Conservation (phyloP, 2,329 filamentous ascomycete genomes). For the Aspergillus uvarum region DNA sequence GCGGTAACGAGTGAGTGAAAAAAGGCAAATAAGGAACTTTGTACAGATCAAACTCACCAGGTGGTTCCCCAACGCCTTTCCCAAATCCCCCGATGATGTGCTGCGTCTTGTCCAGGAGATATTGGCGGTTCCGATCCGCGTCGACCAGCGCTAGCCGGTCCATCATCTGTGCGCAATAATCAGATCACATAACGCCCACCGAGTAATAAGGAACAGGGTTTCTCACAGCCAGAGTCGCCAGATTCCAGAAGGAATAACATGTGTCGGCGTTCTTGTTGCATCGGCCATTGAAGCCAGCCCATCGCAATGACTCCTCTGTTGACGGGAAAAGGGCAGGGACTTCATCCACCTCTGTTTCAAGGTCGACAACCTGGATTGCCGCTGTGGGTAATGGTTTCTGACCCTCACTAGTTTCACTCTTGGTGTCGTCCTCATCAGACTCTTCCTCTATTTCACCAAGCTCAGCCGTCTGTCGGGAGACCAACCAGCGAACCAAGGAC, state of each 20-base stretch:
- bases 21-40: background rate
- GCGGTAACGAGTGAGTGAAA: slow-evolving; percentile 12
- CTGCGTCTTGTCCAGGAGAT: slow-evolving; percentile 81
- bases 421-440: slow-evolving; percentile 44
- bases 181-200: slow-evolving; percentile 12
- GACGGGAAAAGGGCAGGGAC: slow-evolving; percentile 28
- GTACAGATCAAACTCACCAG: slow-evolving; percentile 51
- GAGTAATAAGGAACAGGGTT: background rate
- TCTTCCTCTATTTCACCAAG: slow-evolving; percentile 46
- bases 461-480: slow-evolving; percentile 64
- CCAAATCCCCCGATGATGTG: slow-evolving; percentile 80
- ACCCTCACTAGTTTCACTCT: slow-evolving; percentile 15
- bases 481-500: slow-evolving; percentile 56
- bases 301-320: slow-evolving; percentile 40
- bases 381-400: background rate
- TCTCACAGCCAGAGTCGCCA: slow-evolving; percentile 58
- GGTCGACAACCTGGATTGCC: slow-evolving; percentile 12
- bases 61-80: slow-evolving; percentile 67
- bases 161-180: slow-evolving; percentile 54
- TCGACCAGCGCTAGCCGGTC: slow-evolving; percentile 60
- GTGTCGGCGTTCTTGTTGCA: slow-evolving; percentile 91
- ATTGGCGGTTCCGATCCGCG: slow-evolving; percentile 63
- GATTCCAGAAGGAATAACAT: slow-evolving; percentile 94
- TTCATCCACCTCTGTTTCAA: slow-evolving; percentile 27
- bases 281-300: slow-evolving; percentile 82